A percentile compares a stretch with the other conserved stretches of the same genome.
phyloP scores from a whole-genome alignment of 148 eudicot species.

The Selenicereus undatus region DNA sequence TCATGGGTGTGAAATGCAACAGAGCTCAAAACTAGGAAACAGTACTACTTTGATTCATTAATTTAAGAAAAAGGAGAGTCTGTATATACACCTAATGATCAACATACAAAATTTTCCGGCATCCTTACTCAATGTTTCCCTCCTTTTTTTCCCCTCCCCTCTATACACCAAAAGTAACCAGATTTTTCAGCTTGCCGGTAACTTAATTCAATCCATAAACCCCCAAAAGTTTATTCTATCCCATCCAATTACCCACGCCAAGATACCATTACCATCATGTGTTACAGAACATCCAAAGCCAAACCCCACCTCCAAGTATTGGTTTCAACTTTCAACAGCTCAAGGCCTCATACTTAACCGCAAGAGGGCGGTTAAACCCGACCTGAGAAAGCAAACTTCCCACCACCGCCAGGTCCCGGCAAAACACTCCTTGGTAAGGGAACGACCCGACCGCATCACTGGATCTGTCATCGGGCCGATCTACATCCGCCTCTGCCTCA shows the following conservation, averaged over 20 bases:
- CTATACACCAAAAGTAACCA: conserved; percentile 30
- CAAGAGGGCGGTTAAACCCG: conserved; percentile 69
- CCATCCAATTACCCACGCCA: background rate
- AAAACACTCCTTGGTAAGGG: conserved; percentile 75
- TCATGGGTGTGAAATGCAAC: no score
- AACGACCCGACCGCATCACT: conserved; percentile 16
- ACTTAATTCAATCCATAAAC: background rate
- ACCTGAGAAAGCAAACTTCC: conserved; percentile 76
- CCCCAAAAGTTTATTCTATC: background rate
- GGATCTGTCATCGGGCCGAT: conserved; percentile 22
- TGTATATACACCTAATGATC: conserved; percentile 28
- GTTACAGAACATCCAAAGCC: no score
- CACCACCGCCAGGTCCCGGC: conserved; percentile 80
- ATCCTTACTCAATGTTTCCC: background rate
- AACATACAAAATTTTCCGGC: conserved; percentile 42
- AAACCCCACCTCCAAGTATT: no score
- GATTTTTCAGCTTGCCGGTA: background rate
- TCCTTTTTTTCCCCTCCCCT: background rate
- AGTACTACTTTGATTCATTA: background rate
- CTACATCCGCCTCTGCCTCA: conserved; percentile 1
- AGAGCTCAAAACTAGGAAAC: no score
- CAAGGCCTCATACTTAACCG: conserved; percentile 79
- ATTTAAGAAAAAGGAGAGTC: background rate
- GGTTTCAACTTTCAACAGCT: conserved; percentile 59
- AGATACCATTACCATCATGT: no score